These are phyloP conservation scores for Boechera divaricarpa DNA, from an alignment of 345 rosid species.

Conservation along the genomic window DNA sequence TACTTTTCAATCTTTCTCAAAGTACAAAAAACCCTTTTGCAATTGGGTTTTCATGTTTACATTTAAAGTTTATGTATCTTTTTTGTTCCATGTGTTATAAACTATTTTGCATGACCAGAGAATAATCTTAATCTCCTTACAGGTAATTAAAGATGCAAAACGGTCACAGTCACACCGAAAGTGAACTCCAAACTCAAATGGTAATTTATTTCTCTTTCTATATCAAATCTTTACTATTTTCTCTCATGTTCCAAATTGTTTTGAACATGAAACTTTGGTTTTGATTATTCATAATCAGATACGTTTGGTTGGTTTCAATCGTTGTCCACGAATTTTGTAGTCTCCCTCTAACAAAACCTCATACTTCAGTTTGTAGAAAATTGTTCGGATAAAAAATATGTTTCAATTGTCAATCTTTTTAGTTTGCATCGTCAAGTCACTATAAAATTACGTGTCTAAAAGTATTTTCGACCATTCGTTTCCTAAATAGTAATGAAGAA, in stretches of 20 bases:
- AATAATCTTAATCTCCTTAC: background rate
- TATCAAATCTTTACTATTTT: background rate
- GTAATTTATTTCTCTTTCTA: background rate
- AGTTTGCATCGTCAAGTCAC: no score
- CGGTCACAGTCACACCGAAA: background rate
- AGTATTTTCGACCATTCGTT: no score
- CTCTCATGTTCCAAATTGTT: background rate
- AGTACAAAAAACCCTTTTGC: background rate
- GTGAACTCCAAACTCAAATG: background rate
- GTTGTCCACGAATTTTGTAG: no score
- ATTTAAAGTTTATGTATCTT: background rate
- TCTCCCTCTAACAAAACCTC: no score
- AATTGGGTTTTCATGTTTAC: no score
- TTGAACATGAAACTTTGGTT: no score
- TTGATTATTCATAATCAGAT: background rate
- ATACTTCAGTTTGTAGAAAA: background rate
- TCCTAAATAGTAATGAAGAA: no score
- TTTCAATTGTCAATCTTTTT: no score
- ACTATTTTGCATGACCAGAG: background rate
- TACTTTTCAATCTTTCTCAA: background rate
- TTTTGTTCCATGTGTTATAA: background rate
- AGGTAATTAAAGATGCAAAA: background rate
- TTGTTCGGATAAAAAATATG: no score
- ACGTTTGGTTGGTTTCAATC: background rate
- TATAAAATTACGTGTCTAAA: no score